These are phyloP conservation scores for Fistulina hepatica DNA, from an alignment of 1,284 basidiomycete genomes.

Conservation along the genomic window DNA sequence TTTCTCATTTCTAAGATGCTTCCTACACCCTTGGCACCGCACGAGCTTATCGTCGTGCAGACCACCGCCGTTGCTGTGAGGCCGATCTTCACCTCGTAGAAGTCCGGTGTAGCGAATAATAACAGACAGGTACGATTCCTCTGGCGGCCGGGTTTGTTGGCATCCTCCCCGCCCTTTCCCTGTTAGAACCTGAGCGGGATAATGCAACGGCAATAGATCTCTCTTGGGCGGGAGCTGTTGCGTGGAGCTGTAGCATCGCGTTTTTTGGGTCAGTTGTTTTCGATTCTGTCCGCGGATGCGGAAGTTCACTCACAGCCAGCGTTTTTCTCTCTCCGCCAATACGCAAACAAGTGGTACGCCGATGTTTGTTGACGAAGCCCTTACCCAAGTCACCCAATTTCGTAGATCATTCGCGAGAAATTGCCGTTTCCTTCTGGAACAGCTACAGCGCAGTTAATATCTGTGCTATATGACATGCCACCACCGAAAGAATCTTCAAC, in stretches of 20 bases:
- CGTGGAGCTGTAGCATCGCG: constrained; percentile 82
- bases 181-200: constrained; percentile 68
- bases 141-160: constrained; percentile 92
- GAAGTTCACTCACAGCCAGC: constrained; percentile 27
- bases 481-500: constrained; percentile 37
- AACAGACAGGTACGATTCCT: constrained; percentile 46
- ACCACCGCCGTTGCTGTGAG: constrained; percentile 78
- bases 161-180: constrained; percentile 81
- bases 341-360: constrained; percentile 79
- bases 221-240: constrained; percentile 59
- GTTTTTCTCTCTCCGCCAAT: constrained; percentile 93
- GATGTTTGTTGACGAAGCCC: constrained; percentile 1
- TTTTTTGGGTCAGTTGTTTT: constrained; percentile 71
- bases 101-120: constrained; percentile 3
- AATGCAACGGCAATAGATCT: constrained; percentile 69
- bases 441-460: constrained; percentile 93
- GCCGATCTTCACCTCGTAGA: background rate
- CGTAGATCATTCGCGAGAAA: constrained; percentile 85
- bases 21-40: constrained; percentile 65
- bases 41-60: constrained; percentile 90
- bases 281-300: background rate
- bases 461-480: constrained; percentile 76
- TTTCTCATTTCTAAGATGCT: constrained; percentile 76
- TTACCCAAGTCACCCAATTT: constrained; percentile 4
- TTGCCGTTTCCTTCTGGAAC: constrained; percentile 91